Evolutionary conservation across 108 stramenopile genomes (phyloP), one percentile per base, ranked within the genome.

Genomic region (Discostella stelligeroides): DNA sequence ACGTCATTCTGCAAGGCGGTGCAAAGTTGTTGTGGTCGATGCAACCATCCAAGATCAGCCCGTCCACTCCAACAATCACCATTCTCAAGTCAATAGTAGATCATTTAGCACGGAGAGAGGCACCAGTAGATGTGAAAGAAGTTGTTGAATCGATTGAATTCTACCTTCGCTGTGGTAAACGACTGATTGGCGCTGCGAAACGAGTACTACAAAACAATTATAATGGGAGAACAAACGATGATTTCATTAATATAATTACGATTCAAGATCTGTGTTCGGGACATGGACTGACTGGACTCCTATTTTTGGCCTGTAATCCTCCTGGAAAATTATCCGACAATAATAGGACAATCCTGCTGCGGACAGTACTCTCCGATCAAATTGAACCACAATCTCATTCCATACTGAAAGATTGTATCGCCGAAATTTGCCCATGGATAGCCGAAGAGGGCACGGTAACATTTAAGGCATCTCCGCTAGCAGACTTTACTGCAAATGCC

Each of bases 271-370:
- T 85, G 7, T 85, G 84, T 54, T 69, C 66, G 1, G 84, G 84
- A 1, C 84, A 85, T 63, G 84, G 84, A 17, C 57, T 85, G 41
- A 82, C 82, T 29, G 84, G 82, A 38, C 66, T 85, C 69, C 68
- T 85, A 14, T 85, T 85, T 63, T 54, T 80, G 18, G 84, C 84
- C 7, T 85, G 84, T 65, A 85, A 85, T 64, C 84, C 81, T 51
- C 82, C 84, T 25, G 21, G 58, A 39, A 63, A 46, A n/a, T 8
- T 23, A 37, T 40, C 11, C 1, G 18, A 42, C 23, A 20, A 62
- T 18, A 29, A 18, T 3, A 46, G 59, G 15, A 38, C 14, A 3
- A 0, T 8, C 23, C 45, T 42, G 10, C 41, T 70, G 17, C 17
- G 37, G 17, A 50, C 70, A 38, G 63, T 70, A 8, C 66, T 85